Evolutionary conservation across 164 flowering plant genomes (phyloP).

Genomic region (Buxus sempervirens): DNA sequence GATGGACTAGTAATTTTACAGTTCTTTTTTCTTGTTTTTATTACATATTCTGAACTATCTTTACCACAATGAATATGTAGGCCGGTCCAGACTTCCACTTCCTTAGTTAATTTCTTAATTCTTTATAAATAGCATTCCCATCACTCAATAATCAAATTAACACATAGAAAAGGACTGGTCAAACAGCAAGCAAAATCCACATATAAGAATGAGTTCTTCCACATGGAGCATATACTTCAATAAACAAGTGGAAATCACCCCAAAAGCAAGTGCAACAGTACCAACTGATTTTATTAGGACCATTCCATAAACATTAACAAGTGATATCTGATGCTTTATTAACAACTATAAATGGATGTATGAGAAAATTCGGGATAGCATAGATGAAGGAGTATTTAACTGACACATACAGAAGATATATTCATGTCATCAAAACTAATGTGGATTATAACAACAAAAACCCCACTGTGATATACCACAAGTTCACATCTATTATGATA

Average conservation of each 20-base stretch:
- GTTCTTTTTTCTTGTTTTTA: slow-evolving; percentile 6
- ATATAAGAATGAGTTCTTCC: not conserved
- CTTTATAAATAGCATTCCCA: too few species aligned
- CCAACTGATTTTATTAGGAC: slow-evolving; percentile 26
- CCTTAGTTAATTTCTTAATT: not conserved
- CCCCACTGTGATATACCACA: too few species aligned
- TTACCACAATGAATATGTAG: slow-evolving; percentile 5
- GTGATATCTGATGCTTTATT: slow-evolving; percentile 29
- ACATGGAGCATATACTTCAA: not conserved
- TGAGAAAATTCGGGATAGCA: not conserved
- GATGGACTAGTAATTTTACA: slow-evolving; percentile 30
- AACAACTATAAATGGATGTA: slow-evolving; percentile 29
- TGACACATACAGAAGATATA: not conserved
- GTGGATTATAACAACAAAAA: not conserved
- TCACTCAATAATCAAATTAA: too few species aligned
- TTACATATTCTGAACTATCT: slow-evolving; percentile 16
- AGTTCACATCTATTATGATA: too few species aligned
- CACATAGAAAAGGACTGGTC: not conserved
- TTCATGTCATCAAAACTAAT: not conserved
- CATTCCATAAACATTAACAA: slow-evolving; percentile 23
- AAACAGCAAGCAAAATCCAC: not conserved
- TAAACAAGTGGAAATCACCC: not conserved
- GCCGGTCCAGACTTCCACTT: not conserved
- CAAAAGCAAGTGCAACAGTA: not conserved
- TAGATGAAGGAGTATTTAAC: slow-evolving; percentile 7